Evolutionary conservation across 257 asterid species (phyloP).

Genomic region (Ilex asprella): DNA sequence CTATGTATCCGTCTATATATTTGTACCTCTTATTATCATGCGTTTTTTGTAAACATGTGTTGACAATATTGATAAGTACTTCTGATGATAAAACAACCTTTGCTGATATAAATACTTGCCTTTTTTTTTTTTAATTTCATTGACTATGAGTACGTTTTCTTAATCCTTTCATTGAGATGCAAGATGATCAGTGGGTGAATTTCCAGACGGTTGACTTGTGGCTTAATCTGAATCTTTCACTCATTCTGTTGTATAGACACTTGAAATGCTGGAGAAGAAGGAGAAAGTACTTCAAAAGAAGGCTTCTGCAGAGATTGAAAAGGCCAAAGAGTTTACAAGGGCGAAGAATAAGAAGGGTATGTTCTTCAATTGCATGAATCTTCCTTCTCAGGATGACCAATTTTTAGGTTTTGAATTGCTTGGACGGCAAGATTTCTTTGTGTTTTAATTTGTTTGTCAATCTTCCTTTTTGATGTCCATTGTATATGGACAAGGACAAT

Average conservation of each 20-base stretch:
- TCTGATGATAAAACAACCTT: too few species aligned
- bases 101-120: too few species aligned
- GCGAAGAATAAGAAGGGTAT: constrained; percentile 68
- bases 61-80: too few species aligned
- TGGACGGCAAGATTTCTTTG: not conserved
- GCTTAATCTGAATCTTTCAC: constrained; percentile 3
- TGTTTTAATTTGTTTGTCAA: not conserved
- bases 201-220: not conserved
- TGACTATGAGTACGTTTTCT: not conserved
- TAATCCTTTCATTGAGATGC: too few species aligned
- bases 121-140: too few species aligned
- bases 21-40: too few species aligned
- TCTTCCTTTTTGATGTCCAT: not conserved
- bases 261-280: constrained; percentile 80
- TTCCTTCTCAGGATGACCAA: not conserved
- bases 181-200: not conserved
- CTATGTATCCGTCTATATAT: not conserved
- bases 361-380: not conserved
- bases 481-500: not conserved
- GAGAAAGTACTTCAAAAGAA: constrained; percentile 63
- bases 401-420: not conserved
- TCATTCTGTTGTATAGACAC: constrained; percentile 28
- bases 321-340: constrained; percentile 56
- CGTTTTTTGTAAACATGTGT: too few species aligned
- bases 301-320: constrained; percentile 62